phyloP scores from a whole-genome alignment of 805 yeast genomes.

The Ogataea methylovora region DNA sequence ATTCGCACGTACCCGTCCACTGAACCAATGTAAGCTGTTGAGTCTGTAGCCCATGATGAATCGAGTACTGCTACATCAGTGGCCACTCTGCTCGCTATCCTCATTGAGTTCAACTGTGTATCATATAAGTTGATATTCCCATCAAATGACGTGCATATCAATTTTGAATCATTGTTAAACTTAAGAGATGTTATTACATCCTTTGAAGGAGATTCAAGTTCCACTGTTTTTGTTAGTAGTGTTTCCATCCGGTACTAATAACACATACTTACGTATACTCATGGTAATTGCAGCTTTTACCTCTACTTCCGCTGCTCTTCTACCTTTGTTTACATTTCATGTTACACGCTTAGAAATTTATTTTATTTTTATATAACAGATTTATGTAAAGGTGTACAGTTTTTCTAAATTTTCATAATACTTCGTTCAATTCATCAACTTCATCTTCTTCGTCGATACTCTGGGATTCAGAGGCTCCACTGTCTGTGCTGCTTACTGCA shows the following conservation, averaged over 20 bases:
- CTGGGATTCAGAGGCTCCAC: background rate
- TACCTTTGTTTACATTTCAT: no score
- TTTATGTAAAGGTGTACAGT: background rate
- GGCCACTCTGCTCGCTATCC: background rate
- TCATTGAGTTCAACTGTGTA: background rate
- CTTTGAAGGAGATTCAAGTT: no score
- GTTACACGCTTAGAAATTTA: no score
- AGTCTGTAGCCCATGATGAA: background rate
- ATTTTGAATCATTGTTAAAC: background rate
- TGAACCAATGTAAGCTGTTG: background rate
- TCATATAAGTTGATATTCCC: background rate
- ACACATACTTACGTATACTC: no score
- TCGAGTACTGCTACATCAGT: background rate
- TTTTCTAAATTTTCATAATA: background rate
- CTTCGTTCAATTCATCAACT: background rate
- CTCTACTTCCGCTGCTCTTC: no score
- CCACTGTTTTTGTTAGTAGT: no score
- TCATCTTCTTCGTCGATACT: background rate
- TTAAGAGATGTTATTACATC: slow-evolving; percentile 1
- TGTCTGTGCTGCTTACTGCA: background rate
- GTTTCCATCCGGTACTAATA: no score
- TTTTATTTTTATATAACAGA: background rate
- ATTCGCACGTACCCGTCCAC: background rate
- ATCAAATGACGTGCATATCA: slow-evolving; percentile 1
- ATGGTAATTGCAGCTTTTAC: no score